A percentile compares a stretch with the other conserved stretches of the same genome.
phyloP scores from a whole-genome alignment of 805 yeast species.

The Metschnikowia amazonensis region DNA sequence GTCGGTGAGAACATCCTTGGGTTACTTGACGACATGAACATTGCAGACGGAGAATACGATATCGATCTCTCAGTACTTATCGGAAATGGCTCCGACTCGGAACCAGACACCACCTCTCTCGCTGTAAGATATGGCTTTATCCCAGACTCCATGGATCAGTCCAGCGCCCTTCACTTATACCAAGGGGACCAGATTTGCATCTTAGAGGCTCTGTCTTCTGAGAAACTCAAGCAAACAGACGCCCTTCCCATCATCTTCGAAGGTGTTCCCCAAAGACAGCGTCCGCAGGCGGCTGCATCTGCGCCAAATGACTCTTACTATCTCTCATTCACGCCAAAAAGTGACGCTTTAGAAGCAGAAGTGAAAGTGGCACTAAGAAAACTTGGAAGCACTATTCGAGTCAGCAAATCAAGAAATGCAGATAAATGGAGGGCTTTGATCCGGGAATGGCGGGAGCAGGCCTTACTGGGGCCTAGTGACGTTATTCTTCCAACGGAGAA shows the following conservation, averaged over 20 bases:
- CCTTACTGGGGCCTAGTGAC: background rate
- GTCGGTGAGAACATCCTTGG: slow-evolving; percentile 1
- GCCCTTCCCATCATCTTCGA: slow-evolving; percentile 33
- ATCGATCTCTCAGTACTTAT: slow-evolving; percentile 32
- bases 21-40: slow-evolving; percentile 20
- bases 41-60: slow-evolving; percentile 44
- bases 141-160: slow-evolving; percentile 40
- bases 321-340: slow-evolving; percentile 22
- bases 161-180: slow-evolving; percentile 30
- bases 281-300: slow-evolving; percentile 9
- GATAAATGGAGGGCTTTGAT: slow-evolving; percentile 26
- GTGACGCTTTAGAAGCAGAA: slow-evolving; percentile 4
- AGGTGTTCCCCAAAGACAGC: slow-evolving; percentile 33
- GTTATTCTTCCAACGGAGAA: background rate
- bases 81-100: slow-evolving; percentile 1
- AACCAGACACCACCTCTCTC: slow-evolving; percentile 7
- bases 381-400: slow-evolving; percentile 31
- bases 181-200: slow-evolving; percentile 33
- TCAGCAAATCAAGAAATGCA: slow-evolving; percentile 37
- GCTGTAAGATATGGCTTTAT: slow-evolving; percentile 38
- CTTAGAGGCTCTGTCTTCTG: slow-evolving; percentile 28
- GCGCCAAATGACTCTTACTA: slow-evolving; percentile 29
- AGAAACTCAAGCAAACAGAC: slow-evolving; percentile 14
- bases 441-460: slow-evolving; percentile 4
- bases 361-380: slow-evolving; percentile 18